Evolutionary conservation across 2,329 filamentous ascomycete genomes (phyloP), one percentile per base, ranked within the genome.

Genomic region (Curvularia lunata): DNA sequence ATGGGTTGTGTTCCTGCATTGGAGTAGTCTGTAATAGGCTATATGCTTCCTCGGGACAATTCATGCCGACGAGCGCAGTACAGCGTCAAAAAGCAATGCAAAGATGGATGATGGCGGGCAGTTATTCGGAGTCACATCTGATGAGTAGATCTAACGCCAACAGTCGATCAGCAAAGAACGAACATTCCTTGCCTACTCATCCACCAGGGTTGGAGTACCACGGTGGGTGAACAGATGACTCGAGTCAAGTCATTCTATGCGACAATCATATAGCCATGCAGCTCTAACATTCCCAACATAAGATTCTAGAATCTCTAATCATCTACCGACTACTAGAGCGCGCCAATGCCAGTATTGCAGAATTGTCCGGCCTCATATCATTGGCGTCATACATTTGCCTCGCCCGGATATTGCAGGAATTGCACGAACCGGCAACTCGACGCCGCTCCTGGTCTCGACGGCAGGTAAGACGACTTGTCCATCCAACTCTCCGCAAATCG

Each of bases 331-430:
- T 16, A 32, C 7, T 25, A 18, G 9, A 23, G n/a, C 19, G 16
- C 27, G 48, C 13, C 51, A 47, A 40, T 12, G 19, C 32, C 12
- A 32, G 23, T 19, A 16, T 23, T 37, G 16, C 23, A 16, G 23
- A 13, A 37, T 38, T 45, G 18, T 47, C 30, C 34, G 41, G 27
- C 38, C 28, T 30, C 37, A 30, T 30, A 37, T 34, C 25, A 41
- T 30, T 19, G 52, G 51, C 21, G 49, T 41, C 42, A 18, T 32
- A 9, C 9, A 38, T 40, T 8, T 13, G 13, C 45, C 2, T n/a
- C 25, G 25, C 54, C 40, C 59, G 52, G 59, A 53, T 53, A 59
- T 48, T 50, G 34, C 59, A 61, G 52, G 56, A 61, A 25, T 30
- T 28, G 34, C 59, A 61, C 48, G 56, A 61, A 25, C 25, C 23